Percentiles rank a stretch among this genome's conserved stretches.
Conservation (phyloP, 2,329 filamentous ascomycete species). For the Graphium sp. region DNA sequence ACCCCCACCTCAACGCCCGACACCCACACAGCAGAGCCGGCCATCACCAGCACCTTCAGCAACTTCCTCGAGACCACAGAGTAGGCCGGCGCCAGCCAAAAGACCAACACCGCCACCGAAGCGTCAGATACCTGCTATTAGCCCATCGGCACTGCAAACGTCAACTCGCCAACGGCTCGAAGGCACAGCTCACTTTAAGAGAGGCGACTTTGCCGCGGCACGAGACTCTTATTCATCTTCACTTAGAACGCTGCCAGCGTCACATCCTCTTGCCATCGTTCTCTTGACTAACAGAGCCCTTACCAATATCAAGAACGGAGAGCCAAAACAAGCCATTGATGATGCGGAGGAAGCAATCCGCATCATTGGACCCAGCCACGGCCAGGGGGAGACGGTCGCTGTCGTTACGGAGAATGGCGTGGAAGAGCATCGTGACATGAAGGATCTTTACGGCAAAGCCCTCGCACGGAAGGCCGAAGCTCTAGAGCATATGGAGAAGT, state of each 20-base stretch:
- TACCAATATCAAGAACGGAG: conserved; percentile 79
- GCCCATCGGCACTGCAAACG: conserved; percentile 50
- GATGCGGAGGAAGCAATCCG: conserved; percentile 70
- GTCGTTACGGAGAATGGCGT: conserved; percentile 39
- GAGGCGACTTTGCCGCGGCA: conserved; percentile 79
- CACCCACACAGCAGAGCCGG: conserved; percentile 17
- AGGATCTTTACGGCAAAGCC: conserved; percentile 84
- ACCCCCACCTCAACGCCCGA: conserved; percentile 17
- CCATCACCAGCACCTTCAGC: conserved; percentile 21
- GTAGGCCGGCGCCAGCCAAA: conserved; percentile 12
- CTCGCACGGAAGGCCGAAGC: conserved; percentile 90
- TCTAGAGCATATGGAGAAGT: conserved; percentile 87
- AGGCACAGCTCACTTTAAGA: conserved; percentile 82
- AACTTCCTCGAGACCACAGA: conserved; percentile 4
- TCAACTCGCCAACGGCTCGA: conserved; percentile 66
- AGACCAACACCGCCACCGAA: conserved; percentile 26
- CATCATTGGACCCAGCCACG: conserved; percentile 64
- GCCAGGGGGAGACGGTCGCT: conserved; percentile 65
- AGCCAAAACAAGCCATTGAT: conserved; percentile 69
- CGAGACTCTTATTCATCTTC: conserved; percentile 71
- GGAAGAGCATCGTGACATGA: conserved; percentile 65
- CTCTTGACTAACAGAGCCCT: conserved; percentile 82
- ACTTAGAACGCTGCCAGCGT: conserved; percentile 53
- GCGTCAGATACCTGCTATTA: conserved; percentile 49
- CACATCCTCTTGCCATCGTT: conserved; percentile 75